phyloP scores from a whole-genome alignment of 106 monocot genomes.

The Chionographis japonica region DNA sequence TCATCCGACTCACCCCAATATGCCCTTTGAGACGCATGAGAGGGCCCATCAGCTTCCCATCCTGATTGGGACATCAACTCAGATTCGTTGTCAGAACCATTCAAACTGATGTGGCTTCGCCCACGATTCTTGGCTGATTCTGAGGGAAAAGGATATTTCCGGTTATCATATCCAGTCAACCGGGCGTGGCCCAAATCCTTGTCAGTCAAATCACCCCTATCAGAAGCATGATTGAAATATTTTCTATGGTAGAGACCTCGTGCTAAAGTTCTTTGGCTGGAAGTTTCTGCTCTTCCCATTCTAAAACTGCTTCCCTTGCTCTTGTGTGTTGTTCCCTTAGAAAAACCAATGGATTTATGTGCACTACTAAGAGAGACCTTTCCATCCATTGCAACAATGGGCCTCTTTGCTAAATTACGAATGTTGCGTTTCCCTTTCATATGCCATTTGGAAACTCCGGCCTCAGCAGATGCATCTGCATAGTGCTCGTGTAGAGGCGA shows the following conservation, averaged over 20 bases:
- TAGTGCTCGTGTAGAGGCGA: constrained; percentile 8
- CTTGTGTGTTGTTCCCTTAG: constrained; percentile 11
- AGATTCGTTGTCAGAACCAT: constrained; percentile 44
- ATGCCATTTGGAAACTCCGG: constrained; percentile 72
- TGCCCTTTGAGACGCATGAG: constrained; percentile 9
- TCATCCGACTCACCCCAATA: constrained; percentile 36
- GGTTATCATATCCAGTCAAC: constrained; percentile 3
- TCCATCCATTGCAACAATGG: constrained; percentile 10
- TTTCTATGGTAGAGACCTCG: constrained; percentile 19
- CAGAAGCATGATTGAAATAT: constrained; percentile 13
- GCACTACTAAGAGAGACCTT: not conserved
- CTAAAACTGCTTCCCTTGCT: constrained; percentile 20
- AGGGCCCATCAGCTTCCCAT: constrained; percentile 30
- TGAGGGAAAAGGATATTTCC: constrained; percentile 12
- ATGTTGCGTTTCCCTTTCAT: constrained; percentile 92
- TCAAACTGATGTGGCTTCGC: constrained; percentile 11
- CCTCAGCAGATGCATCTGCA: constrained; percentile 27
- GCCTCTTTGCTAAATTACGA: constrained; percentile 48
- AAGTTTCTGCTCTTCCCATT: constrained; percentile 4
- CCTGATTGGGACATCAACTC: constrained; percentile 15
- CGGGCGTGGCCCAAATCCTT: constrained; percentile 13
- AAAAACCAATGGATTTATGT: constrained; percentile 16
- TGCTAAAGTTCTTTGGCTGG: constrained; percentile 2
- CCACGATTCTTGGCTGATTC: constrained; percentile 16
- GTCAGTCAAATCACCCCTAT: constrained; percentile 18